Evolutionary conservation across 2,329 filamentous ascomycete species (phyloP).

Genomic region (Tricladium varicosporioides): DNA sequence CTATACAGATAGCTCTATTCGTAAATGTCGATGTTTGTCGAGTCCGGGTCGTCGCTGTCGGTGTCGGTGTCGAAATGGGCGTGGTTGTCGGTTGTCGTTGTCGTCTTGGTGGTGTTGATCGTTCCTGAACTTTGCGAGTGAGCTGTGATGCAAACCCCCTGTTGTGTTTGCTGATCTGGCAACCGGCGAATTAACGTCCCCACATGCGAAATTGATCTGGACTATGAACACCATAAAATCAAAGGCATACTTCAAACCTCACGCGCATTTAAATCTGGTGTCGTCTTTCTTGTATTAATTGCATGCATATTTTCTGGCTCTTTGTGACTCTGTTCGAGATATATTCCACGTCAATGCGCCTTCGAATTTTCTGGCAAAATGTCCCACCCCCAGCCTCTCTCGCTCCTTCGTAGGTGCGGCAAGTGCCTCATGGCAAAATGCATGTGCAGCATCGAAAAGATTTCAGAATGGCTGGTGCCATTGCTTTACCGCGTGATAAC

Average conservation of each 20-base stretch:
- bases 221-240: no score
- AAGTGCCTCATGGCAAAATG: conserved; percentile 12
- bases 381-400: not conserved
- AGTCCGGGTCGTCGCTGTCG: not conserved
- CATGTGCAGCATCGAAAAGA: not conserved
- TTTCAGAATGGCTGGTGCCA: not conserved
- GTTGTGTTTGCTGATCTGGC: conserved; percentile 8
- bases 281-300: no score
- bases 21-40: conserved; percentile 2
- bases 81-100: conserved; percentile 4
- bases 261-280: no score
- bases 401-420: conserved; percentile 5
- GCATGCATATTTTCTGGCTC: not conserved
- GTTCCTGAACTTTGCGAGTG: conserved; percentile 12
- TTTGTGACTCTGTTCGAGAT: not conserved
- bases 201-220: not conserved
- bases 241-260: no score
- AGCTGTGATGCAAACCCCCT: conserved; percentile 6
- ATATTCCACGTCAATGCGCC: not conserved
- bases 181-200: not conserved
- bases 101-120: conserved; percentile 7
- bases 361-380: not conserved
- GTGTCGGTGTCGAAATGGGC: conserved; percentile 3
- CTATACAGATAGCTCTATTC: conserved; percentile 8
- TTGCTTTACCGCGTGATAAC: not conserved